These are phyloP conservation scores for Gastrodia elata DNA, from an alignment of 106 monocot species.

Conservation along the genomic window DNA sequence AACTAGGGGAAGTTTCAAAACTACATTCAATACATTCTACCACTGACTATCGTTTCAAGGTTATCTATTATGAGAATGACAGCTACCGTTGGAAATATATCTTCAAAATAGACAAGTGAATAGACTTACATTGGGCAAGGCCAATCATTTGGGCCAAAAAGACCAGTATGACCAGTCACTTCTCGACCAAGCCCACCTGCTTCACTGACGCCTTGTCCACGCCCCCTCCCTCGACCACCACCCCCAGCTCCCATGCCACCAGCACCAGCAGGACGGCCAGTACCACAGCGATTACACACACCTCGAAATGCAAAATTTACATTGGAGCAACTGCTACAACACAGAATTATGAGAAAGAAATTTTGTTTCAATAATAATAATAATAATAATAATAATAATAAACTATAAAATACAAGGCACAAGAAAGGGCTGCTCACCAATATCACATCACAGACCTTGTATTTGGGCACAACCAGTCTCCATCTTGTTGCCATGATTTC, in stretches of 20 bases:
- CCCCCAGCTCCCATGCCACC: conserved; percentile 54
- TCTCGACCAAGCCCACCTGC: conserved; percentile 35
- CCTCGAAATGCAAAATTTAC: conserved; percentile 99
- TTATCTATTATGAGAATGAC: neutral
- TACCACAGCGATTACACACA: conserved; percentile 94
- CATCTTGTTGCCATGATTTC: conserved; percentile 98
- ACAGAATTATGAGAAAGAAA: conserved; percentile 11
- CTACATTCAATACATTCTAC: neutral
- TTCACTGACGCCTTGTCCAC: conserved; percentile 51
- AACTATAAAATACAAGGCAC: conserved; percentile 19
- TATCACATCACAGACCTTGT: conserved; percentile 99
- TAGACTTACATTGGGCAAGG: conserved; percentile 87
- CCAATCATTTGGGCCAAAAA: conserved; percentile 99
- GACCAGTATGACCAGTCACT: conserved; percentile 67
- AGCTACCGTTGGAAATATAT: neutral
- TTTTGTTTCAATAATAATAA: neutral
- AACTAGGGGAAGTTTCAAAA: neutral
- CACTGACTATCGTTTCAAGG: neutral
- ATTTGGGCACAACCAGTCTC: conserved; percentile 99
- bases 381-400: no score
- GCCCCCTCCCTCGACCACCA: conserved; percentile 64
- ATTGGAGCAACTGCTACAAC: conserved; percentile 73
- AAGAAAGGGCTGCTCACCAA: conserved; percentile 92
- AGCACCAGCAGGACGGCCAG: conserved; percentile 89
- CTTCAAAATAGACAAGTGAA: neutral